A percentile compares a stretch with the other conserved stretches of the same genome.
Evolutionary conservation across 148 eudicot genomes (phyloP).

Genomic region (Polygonum aviculare): DNA sequence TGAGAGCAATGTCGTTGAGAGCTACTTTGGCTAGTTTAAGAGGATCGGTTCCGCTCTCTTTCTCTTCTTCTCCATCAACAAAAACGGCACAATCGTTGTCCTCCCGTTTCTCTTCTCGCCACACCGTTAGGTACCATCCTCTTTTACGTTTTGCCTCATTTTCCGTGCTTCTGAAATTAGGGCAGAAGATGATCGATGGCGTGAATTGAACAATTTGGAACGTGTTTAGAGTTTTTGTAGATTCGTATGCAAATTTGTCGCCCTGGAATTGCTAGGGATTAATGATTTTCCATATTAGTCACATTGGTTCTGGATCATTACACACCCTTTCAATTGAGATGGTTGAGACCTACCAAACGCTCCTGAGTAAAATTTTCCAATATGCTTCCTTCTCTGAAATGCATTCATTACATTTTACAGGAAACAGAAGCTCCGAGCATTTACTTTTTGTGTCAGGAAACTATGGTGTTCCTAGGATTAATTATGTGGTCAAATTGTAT

Average conservation of each 20-base stretch:
- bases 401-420: not conserved
- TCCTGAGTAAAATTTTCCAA: not conserved
- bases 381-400: not conserved
- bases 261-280: not conserved
- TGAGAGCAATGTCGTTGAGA: slow-evolving; percentile 1
- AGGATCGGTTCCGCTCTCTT: not conserved
- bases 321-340: not conserved
- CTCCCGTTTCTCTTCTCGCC: not conserved
- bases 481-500: not conserved
- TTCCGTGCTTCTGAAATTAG: not conserved
- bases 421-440: not conserved
- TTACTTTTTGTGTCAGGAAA: not conserved
- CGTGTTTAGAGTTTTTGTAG: not conserved
- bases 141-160: not conserved
- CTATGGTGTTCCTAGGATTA: not conserved
- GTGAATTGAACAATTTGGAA: not conserved
- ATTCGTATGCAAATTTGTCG: not conserved
- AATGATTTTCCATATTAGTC: not conserved
- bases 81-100: not conserved
- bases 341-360: not conserved
- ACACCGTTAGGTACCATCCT: not conserved
- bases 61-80: not conserved
- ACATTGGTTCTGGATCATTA: not conserved
- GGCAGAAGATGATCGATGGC: not conserved
- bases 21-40: not conserved